Percentiles rank a stretch among this genome's conserved stretches.
Evolutionary conservation across 805 yeast species (phyloP).

Genomic region (Yarrowia sp.): DNA sequence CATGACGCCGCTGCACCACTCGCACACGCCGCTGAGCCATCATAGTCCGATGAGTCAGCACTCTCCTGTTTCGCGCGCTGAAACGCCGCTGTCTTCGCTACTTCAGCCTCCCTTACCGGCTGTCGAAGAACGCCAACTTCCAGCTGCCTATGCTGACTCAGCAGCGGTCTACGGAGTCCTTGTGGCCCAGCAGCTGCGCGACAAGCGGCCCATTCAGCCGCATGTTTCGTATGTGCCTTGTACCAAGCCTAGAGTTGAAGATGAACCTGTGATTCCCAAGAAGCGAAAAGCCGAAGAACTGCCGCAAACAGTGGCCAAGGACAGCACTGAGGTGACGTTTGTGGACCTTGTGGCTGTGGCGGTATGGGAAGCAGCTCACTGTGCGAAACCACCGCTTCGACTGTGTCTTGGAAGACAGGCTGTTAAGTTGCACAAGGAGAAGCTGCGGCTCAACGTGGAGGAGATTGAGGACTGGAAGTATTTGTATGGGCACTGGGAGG

Average conservation of each 20-base stretch:
- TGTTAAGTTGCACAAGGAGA: slow-evolving; percentile 34
- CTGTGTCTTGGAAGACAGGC: slow-evolving; percentile 36
- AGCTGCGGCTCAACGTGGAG: slow-evolving; percentile 37
- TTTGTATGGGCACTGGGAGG: slow-evolving; percentile 32
- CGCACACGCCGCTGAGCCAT: not conserved
- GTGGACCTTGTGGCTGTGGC: slow-evolving; percentile 33
- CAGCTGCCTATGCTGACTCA: slow-evolving; percentile 1
- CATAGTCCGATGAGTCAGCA: not conserved
- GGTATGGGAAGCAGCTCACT: slow-evolving; percentile 36
- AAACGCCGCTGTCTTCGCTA: not conserved
- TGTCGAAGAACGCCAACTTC: not conserved
- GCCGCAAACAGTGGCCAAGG: not conserved
- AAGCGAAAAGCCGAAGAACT: not conserved
- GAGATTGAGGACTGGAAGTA: slow-evolving; percentile 43
- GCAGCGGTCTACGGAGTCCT: slow-evolving; percentile 16
- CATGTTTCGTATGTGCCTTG: not conserved
- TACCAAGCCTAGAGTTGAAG: not conserved
- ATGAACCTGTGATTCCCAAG: not conserved
- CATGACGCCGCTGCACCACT: not conserved
- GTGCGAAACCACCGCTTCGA: slow-evolving; percentile 36
- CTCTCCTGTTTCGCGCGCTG: not conserved
- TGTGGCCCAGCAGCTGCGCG: slow-evolving; percentile 1
- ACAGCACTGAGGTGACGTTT: slow-evolving; percentile 25
- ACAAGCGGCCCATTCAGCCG: not conserved
- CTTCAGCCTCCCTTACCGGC: not conserved